Percentiles rank a stretch among this genome's conserved stretches.
These are phyloP conservation scores for Leishmania aethiopica DNA, from an alignment of 208 protist genomes.

Conservation along the genomic window DNA sequence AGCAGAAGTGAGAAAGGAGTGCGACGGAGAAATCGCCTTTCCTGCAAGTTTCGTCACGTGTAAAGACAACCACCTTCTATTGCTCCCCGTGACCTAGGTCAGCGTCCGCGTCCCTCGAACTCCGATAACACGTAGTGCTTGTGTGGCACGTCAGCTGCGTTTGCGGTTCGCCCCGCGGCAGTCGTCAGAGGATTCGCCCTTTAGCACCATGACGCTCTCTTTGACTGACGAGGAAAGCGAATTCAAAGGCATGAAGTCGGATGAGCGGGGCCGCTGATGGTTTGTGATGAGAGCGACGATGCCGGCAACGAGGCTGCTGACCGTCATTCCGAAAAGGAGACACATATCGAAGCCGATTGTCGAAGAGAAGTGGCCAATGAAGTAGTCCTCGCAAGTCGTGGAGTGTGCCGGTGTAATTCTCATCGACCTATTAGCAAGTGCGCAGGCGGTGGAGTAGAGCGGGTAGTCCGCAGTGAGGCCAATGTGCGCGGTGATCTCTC, in stretches of 20 bases:
- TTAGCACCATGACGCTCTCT: not conserved
- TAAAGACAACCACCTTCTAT: not conserved
- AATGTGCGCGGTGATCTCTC: not conserved
- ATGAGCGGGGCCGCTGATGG: constrained; percentile 15
- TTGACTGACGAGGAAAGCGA: not conserved
- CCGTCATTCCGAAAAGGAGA: constrained; percentile 21
- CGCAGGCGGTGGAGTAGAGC: constrained; percentile 4
- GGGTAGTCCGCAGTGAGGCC: not conserved
- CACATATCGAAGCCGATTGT: constrained; percentile 22
- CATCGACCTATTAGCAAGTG: not conserved
- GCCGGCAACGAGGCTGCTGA: constrained; percentile 29
- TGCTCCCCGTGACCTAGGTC: not conserved
- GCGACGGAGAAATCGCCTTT: not conserved
- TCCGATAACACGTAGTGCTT: not conserved
- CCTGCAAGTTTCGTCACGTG: not conserved
- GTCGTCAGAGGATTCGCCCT: not conserved
- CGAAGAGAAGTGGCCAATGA: constrained; percentile 27
- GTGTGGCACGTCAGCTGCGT: not conserved
- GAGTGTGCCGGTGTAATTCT: not conserved
- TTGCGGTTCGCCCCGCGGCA: not conserved
- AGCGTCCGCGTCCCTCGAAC: not conserved
- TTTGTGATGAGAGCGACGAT: constrained; percentile 3
- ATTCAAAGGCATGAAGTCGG: constrained; percentile 18
- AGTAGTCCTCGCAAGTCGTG: constrained; percentile 22
- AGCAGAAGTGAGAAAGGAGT: not conserved